A percentile compares a stretch with the other conserved stretches of the same genome.
phyloP scores from a whole-genome alignment of 2,329 filamentous ascomycete genomes.

The Trichoderma sp. region DNA sequence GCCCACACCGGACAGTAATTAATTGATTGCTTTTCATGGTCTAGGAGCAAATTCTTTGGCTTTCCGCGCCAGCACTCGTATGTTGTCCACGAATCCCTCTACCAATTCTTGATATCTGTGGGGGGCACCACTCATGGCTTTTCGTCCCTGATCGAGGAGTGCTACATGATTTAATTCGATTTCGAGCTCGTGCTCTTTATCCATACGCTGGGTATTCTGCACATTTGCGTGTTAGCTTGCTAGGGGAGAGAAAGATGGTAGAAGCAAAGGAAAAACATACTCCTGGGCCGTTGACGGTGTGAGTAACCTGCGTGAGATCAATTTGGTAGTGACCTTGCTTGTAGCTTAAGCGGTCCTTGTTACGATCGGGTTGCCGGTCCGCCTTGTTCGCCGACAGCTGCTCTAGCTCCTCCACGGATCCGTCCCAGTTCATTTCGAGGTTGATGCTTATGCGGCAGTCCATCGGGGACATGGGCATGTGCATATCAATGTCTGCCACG shows the following conservation, averaged over 20 bases:
- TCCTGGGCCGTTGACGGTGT: conserved; percentile 35
- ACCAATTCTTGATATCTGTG: conserved; percentile 66
- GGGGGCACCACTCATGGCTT: conserved; percentile 48
- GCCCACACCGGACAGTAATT: neutral
- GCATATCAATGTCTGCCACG: conserved; percentile 83
- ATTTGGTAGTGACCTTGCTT: conserved; percentile 83
- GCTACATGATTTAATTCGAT: conserved; percentile 65
- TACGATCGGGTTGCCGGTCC: conserved; percentile 57
- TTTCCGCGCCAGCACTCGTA: conserved; percentile 55
- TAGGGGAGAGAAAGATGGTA: neutral
- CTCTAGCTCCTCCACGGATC: conserved; percentile 58
- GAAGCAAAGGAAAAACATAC: conserved; percentile 36
- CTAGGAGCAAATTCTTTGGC: conserved; percentile 32
- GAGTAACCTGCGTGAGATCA: conserved; percentile 86
- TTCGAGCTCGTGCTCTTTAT: conserved; percentile 78
- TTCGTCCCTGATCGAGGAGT: conserved; percentile 63
- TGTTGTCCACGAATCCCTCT: conserved; percentile 71
- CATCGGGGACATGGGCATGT: conserved; percentile 71
- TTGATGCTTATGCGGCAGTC: conserved; percentile 95
- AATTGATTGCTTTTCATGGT: neutral
- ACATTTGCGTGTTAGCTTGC: conserved; percentile 16
- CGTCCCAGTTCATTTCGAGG: conserved; percentile 84
- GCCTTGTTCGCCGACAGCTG: conserved; percentile 34
- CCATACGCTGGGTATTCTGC: conserved; percentile 40
- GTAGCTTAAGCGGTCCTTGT: conserved; percentile 91